Percentiles rank a stretch among this genome's conserved stretches.
Evolutionary conservation across 2,329 filamentous ascomycete species (phyloP).

Genomic region (Fonsecaea multimorphosa): DNA sequence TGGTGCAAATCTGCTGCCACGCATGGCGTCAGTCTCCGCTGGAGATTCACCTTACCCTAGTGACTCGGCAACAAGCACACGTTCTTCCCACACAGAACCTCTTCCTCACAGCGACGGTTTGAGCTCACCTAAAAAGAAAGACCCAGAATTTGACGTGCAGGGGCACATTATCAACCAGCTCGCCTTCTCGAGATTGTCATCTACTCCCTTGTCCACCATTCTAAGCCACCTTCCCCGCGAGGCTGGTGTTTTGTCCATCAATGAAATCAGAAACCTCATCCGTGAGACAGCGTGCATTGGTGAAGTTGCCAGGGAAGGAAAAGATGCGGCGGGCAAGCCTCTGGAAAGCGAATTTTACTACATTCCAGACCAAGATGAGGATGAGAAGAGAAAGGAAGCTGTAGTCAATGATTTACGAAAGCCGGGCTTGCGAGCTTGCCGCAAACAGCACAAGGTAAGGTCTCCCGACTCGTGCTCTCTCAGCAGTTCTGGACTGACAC

Average conservation of each 20-base stretch:
- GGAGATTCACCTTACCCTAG: constrained; percentile 61
- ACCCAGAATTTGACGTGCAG: constrained; percentile 53
- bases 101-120: constrained; percentile 45
- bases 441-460: constrained; percentile 95
- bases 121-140: constrained; percentile 41
- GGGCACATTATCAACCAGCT: constrained; percentile 96
- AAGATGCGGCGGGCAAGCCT: constrained; percentile 91
- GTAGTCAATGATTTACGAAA: constrained; percentile 87
- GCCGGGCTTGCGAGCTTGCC: constrained; percentile 84
- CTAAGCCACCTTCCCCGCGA: constrained; percentile 77
- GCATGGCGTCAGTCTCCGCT: constrained; percentile 78
- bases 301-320: constrained; percentile 86
- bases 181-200: constrained; percentile 90
- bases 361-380: constrained; percentile 81
- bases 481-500: constrained; percentile 22
- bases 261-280: constrained; percentile 73
- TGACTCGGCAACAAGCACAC: constrained; percentile 38
- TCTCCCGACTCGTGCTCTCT: background rate
- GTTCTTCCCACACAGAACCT: constrained; percentile 44
- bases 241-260: constrained; percentile 60
- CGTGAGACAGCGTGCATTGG: constrained; percentile 80
- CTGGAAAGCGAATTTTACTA: constrained; percentile 99
- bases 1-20: constrained; percentile 81
- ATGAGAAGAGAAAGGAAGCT: constrained; percentile 77
- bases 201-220: constrained; percentile 87